Percentiles rank a stretch among this genome's conserved stretches.
Conservation (phyloP, 202 grass and related monocot species). For the Brachypodium distachyon region DNA sequence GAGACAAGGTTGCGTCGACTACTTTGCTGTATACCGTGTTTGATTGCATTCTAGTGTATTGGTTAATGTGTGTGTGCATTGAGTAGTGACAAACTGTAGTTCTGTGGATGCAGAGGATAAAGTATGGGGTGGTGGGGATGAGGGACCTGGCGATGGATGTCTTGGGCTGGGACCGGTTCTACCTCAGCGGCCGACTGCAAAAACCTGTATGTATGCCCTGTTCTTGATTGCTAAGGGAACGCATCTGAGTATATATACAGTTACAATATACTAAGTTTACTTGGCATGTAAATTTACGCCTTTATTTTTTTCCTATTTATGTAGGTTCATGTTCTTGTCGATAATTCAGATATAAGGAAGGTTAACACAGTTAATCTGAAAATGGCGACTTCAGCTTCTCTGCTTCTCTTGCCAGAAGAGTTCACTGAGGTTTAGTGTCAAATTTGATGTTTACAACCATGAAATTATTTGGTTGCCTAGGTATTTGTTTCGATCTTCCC, state of each 20-base stretch:
- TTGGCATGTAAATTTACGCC: background rate
- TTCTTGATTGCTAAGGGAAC: background rate
- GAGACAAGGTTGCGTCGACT: conserved; percentile 44
- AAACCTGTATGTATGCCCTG: conserved; percentile 70
- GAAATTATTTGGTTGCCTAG: background rate
- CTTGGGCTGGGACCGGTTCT: conserved; percentile 77
- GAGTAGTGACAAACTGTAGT: background rate
- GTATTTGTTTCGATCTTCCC: conserved; percentile 7
- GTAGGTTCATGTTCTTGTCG: conserved; percentile 53
- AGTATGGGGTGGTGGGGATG: conserved; percentile 88
- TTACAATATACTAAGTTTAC: background rate
- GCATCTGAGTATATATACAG: background rate
- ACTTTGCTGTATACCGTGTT: background rate
- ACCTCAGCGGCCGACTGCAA: conserved; percentile 83
- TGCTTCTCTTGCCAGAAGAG: conserved; percentile 71
- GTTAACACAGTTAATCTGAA: conserved; percentile 62
- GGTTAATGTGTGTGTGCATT: background rate
- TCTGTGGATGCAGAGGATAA: conserved; percentile 51
- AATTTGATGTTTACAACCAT: conserved; percentile 1
- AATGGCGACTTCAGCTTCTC: conserved; percentile 65
- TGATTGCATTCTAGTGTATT: background rate
- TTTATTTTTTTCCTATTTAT: background rate
- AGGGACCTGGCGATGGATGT: conserved; percentile 78
- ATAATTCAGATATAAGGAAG: conserved; percentile 85
- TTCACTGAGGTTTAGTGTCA: conserved; percentile 51